phyloP scores from a whole-genome alignment of 768 basidiomycete species.

The Leccinum imitatum region DNA sequence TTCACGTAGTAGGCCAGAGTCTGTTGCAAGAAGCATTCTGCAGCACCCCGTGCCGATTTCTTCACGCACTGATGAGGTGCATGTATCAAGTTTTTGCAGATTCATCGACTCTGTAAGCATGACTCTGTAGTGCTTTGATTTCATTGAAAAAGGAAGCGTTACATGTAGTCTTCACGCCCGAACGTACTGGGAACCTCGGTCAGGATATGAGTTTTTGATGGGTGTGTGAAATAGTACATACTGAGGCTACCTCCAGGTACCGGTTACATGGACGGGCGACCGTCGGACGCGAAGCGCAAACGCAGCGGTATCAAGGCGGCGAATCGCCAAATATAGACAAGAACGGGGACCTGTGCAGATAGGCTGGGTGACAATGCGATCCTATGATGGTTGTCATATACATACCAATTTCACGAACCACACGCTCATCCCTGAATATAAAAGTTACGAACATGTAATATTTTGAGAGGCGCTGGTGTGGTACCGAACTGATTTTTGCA shows the following conservation, averaged over 20 bases:
- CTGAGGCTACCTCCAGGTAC: neutral
- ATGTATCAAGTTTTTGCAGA: neutral
- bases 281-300: neutral
- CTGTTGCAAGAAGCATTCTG: neutral
- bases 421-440: neutral
- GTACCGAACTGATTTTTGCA: too few species aligned
- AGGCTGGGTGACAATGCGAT: too few species aligned
- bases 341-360: neutral
- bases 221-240: neutral
- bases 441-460: neutral
- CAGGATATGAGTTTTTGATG: neutral
- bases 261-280: neutral
- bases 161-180: neutral
- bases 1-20: neutral
- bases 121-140: neutral
- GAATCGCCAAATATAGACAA: neutral
- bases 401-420: neutral
- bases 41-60: neutral
- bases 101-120: neutral
- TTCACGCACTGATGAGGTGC: neutral
- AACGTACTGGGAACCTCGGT: neutral
- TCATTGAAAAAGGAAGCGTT: neutral
- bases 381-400: neutral
- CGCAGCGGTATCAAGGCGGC: neutral
- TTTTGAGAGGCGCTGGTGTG: neutral